Evolutionary conservation across 2,329 filamentous ascomycete genomes (phyloP).

Genomic region (Paecilomyces sp.): DNA sequence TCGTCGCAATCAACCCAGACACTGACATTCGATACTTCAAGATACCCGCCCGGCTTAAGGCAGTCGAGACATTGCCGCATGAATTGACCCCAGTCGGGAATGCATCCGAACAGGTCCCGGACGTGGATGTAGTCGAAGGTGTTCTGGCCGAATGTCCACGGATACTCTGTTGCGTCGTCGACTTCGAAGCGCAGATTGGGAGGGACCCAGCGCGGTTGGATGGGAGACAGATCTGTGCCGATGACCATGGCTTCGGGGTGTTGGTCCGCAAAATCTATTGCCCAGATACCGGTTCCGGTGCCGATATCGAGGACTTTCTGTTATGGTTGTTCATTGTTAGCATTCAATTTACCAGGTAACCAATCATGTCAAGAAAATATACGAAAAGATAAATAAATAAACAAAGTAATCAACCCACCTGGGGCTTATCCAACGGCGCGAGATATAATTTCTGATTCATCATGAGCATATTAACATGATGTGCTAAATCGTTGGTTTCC

Average conservation of each 20-base stretch:
- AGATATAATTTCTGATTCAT: neutral
- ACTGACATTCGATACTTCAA: neutral
- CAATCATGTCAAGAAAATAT: no score
- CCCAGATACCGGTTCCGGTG: neutral
- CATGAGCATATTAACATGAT: conserved; percentile 41
- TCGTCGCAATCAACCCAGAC: neutral
- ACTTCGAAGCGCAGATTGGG: conserved; percentile 42
- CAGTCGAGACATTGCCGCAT: conserved; percentile 21
- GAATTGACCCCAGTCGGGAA: conserved; percentile 41
- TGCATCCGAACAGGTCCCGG: conserved; percentile 38
- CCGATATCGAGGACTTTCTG: neutral
- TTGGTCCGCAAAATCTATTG: neutral
- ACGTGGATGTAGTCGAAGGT: conserved; percentile 41
- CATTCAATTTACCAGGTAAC: no score
- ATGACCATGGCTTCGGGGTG: neutral
- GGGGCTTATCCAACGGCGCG: neutral
- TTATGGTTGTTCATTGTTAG: neutral
- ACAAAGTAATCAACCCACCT: neutral
- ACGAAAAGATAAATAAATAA: neutral
- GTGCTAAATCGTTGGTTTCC: conserved; percentile 2
- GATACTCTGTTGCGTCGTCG: conserved; percentile 34
- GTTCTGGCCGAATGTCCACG: conserved; percentile 32
- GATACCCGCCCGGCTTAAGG: neutral
- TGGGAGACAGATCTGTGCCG: neutral
- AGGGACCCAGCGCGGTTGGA: conserved; percentile 21